A percentile compares a stretch with the other conserved stretches of the same genome.
Conservation (phyloP, 2,329 filamentous ascomycete genomes). For the Elsinoe arachidis region DNA sequence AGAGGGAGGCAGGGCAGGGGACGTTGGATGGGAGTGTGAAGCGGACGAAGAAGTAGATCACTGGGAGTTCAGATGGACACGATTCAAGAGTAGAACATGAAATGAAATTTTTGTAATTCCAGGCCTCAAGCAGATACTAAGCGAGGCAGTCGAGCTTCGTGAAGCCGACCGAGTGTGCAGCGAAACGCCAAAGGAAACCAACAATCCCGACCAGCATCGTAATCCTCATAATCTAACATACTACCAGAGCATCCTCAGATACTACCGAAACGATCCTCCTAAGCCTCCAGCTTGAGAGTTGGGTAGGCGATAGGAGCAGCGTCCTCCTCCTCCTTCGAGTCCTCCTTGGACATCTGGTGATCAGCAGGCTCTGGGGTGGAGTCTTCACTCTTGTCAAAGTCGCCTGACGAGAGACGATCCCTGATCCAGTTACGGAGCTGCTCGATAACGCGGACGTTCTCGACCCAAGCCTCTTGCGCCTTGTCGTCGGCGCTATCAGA, state of each 20-base stretch:
- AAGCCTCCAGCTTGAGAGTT: conserved; percentile 8
- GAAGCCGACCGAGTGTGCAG: neutral
- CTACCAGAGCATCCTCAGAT: neutral
- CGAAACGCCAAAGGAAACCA: neutral
- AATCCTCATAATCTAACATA: neutral
- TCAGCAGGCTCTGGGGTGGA: conserved; percentile 13
- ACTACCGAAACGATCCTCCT: neutral
- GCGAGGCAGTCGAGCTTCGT: conserved; percentile 9
- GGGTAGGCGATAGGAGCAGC: conserved; percentile 13
- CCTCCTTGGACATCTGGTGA: conserved; percentile 14
- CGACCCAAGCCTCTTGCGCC: conserved; percentile 49
- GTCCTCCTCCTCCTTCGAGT: neutral
- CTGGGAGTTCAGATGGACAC: neutral
- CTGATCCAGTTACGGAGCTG: conserved; percentile 50
- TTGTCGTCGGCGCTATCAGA: conserved; percentile 34
- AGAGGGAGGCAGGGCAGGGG: neutral
- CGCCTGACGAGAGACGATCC: conserved; percentile 45
- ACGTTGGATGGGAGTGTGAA: conserved; percentile 18
- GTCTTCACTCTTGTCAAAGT: conserved; percentile 37
- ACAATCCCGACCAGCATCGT: neutral
- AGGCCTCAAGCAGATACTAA: conserved; percentile 9
- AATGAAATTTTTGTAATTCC: conserved; percentile 1
- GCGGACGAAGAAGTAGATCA: conserved; percentile 21
- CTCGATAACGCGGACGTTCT: conserved; percentile 57
- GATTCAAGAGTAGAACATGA: neutral